Base-by-base conservation (phyloP, 2,329 filamentous ascomycete genomes). In the Pestalotiopsis sp. region DNA sequence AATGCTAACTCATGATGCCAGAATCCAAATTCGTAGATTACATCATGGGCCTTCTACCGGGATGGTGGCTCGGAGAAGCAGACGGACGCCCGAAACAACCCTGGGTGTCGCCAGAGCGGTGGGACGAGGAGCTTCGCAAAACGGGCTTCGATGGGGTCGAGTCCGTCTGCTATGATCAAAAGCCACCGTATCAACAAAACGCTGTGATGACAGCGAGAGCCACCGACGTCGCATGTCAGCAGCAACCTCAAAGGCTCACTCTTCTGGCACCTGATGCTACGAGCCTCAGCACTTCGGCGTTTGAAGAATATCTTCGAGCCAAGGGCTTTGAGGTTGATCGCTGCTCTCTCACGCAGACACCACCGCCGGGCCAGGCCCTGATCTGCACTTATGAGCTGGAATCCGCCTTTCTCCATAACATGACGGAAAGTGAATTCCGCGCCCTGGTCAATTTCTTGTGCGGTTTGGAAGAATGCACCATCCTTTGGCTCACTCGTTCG, bases 51-150 rank as follows among this genome's bases (percentile, higher is more conserved):
- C 23, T 62, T 20, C 52, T 68, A 3, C 13, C 23, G 9, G 68
- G 68, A 9, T 70, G 68, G 68, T 70, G 68, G 68, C 41, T 66
- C 25, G 60, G 59, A 23, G 61, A 23, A 13, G 66, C 61, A 20
- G 38, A 62, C 23, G 57, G 49, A 56, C 59, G 68, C 2, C 6
- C 11, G 4, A 31, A 64, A 31, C 20, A 20, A n/a, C 68, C 68
- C 13, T 57, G 17, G 12, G 17, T 70, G 23, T 27, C 31, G 27
- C 45, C 59, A 41, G 68, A 41, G 12, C 36, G 38, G 13, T 70
- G 68, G 68, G 38, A 65, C 17, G 2, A 14, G n/a, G 40, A 60
- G 31, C 57, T 70, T n/a, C 61, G 62, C 31, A n/a, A 25, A 17
- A 38, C n/a, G 20, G 66, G 61, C 17, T 70, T 70, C 40, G 20